A percentile compares a stretch with the other conserved stretches of the same genome.
phyloP scores from a whole-genome alignment of 2,329 filamentous ascomycete species.

The Arthrobotrys iridis region DNA sequence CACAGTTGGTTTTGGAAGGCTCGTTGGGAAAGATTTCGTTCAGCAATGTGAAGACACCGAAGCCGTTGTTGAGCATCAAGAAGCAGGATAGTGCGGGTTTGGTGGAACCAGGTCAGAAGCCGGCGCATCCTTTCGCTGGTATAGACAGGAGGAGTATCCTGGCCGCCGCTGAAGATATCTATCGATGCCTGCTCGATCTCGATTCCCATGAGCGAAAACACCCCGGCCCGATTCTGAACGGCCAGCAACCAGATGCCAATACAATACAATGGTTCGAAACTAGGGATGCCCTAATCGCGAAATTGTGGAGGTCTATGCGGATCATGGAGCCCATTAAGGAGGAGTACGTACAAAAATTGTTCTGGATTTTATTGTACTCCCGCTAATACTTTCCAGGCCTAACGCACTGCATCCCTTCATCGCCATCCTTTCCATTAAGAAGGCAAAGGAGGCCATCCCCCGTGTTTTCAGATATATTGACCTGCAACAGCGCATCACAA shows the following conservation, averaged over 20 bases:
- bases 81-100: conserved; percentile 70
- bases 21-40: conserved; percentile 98
- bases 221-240: conserved; percentile 71
- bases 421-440: conserved; percentile 89
- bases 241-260: conserved; percentile 74
- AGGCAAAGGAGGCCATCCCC: conserved; percentile 95
- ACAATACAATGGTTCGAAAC: conserved; percentile 81
- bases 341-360: conserved; percentile 23
- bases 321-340: conserved; percentile 86
- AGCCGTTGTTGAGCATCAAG: conserved; percentile 94
- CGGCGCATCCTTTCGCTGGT: conserved; percentile 60
- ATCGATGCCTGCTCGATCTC: conserved; percentile 87
- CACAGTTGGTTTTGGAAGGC: conserved; percentile 93
- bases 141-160: conserved; percentile 84
- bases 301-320: conserved; percentile 86
- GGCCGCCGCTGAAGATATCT: conserved; percentile 87
- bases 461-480: conserved; percentile 94
- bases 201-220: conserved; percentile 90
- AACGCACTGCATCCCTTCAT: conserved; percentile 87
- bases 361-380: not conserved
- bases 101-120: conserved; percentile 11
- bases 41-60: conserved; percentile 97
- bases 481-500: conserved; percentile 90
- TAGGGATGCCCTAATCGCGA: conserved; percentile 76
- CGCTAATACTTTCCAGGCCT: conserved; percentile 67